Evolutionary conservation across 2,329 filamentous ascomycete species (phyloP), one percentile per base, ranked within the genome.

Genomic region (Phoma sp.): DNA sequence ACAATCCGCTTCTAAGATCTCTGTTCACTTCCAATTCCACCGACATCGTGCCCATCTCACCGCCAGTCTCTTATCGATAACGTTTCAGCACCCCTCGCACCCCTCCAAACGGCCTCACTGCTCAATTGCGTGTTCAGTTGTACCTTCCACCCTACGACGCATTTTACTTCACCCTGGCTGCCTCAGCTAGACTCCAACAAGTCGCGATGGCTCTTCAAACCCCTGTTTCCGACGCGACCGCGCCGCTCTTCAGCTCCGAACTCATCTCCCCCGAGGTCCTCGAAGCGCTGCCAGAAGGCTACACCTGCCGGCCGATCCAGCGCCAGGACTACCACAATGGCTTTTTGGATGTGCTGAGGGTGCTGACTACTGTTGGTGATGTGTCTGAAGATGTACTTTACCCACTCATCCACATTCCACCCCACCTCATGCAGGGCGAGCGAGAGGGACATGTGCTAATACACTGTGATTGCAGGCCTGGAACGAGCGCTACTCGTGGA

Each of bases 281-380:
- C 56, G 80, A 87, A 33, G 83, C 81, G 15, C 87, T 98, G 0
- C 93, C 95, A 36, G 80, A 87, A 65, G 88, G 89, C 67, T 98
- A 98, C 81, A 85, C 82, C 23, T 84, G 96, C 70, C 92, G 95
- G 21, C 87, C 93, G 0, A 83, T 98, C 42, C 86, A 88, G 66
- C 85, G 85, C 64, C 83, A 83, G 66, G 95, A 99, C 78, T 96
- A 88, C 78, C 79, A 84, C 51, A 83, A 83, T 28, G 92, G 92
- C 59, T 97, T 96, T 76, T 87, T 99, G 65, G 92, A 96, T 71
- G 93, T 95, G 56, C 81, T 99, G 60, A 87, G 92, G 38, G 92
- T 97, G 30, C 82, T 99, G 67, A 98, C 95, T 2, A 95, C 91
- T 7, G 93, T 98, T 20, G 95, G 95, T 60, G 92, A 97, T 57